These are phyloP conservation scores for Caulochytrium protostelioides DNA, from an alignment of 371 early-diverging fungal genomes.

Conservation along the genomic window DNA sequence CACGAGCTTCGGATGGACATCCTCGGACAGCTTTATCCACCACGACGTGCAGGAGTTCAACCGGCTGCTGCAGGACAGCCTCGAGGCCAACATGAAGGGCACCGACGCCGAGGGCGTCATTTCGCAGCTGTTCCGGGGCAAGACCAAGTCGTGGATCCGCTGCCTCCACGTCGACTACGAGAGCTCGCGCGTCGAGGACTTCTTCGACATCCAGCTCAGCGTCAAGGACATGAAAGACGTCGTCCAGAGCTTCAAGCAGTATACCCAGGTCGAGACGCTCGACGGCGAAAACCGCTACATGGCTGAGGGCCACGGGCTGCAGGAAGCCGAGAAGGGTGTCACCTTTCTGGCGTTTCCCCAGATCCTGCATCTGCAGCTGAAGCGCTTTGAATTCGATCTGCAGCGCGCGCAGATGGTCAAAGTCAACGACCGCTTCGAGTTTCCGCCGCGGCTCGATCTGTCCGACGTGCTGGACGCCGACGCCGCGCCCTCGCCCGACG, in stretches of 20 bases:
- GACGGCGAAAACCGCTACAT: slow-evolving; percentile 96
- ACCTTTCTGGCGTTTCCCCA: slow-evolving; percentile 87
- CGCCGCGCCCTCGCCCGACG: slow-evolving; percentile 7
- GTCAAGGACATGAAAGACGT: slow-evolving; percentile 80
- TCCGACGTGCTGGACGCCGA: slow-evolving; percentile 55
- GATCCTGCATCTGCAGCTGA: slow-evolving; percentile 91
- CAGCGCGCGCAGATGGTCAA: slow-evolving; percentile 80
- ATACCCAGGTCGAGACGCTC: slow-evolving; percentile 68
- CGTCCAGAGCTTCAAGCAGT: slow-evolving; percentile 75
- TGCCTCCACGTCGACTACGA: slow-evolving; percentile 86
- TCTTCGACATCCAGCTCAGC: slow-evolving; percentile 80
- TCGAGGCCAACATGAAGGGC: slow-evolving; percentile 88
- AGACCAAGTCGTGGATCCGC: slow-evolving; percentile 83
- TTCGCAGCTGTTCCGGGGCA: slow-evolving; percentile 69
- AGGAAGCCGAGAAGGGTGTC: slow-evolving; percentile 87
- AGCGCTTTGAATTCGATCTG: slow-evolving; percentile 94
- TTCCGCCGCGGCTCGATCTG: slow-evolving; percentile 73
- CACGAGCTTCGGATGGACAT: slow-evolving; percentile 91
- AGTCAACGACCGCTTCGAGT: slow-evolving; percentile 95
- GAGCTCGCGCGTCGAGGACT: slow-evolving; percentile 74
- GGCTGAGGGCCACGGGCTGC: slow-evolving; percentile 83
- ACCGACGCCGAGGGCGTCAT: slow-evolving; percentile 84
- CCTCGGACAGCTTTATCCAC: slow-evolving; percentile 81
- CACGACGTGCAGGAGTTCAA: slow-evolving; percentile 96
- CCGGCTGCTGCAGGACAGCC: slow-evolving; percentile 82